A percentile compares a stretch with the other conserved stretches of the same genome.
Evolutionary conservation across 352 stramenopile genomes (phyloP).

Genomic region (Phytophthora idaei): DNA sequence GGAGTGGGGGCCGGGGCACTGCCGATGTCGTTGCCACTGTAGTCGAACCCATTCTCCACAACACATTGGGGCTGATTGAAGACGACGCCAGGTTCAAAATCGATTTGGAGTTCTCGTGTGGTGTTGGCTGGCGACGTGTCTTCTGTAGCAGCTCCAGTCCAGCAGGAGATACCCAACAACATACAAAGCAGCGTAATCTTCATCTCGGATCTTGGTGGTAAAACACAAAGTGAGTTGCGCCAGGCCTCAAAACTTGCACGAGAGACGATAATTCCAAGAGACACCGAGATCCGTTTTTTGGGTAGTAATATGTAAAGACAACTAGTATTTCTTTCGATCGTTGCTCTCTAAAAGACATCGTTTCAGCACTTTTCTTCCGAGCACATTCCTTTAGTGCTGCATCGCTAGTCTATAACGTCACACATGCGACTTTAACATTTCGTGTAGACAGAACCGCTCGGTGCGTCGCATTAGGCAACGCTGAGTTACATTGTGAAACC

Average conservation of each 20-base stretch:
- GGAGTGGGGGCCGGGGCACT: constrained; percentile 9
- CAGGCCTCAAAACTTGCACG: not conserved
- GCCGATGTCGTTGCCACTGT: constrained; percentile 41
- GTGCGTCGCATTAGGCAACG: no score
- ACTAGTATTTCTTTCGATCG: not conserved
- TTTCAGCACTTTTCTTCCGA: not conserved
- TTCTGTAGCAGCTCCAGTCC: not conserved
- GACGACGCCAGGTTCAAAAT: constrained; percentile 25
- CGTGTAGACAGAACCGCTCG: no score
- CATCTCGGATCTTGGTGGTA: constrained; percentile 2
- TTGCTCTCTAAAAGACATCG: not conserved
- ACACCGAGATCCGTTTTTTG: not conserved
- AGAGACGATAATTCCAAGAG: not conserved
- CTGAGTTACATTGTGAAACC: no score
- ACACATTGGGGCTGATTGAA: constrained; percentile 27
- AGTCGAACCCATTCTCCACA: constrained; percentile 37
- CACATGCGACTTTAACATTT: no score
- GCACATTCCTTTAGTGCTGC: not conserved
- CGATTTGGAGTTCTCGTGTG: constrained; percentile 9
- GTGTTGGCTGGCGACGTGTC: not conserved
- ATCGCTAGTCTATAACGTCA: no score
- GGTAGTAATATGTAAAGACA: not conserved
- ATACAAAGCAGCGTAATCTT: not conserved
- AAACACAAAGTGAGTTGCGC: not conserved
- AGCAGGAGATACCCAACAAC: not conserved